Base-by-base conservation (phyloP, 176 grass and related monocot species). In the Oryza longistaminata region DNA sequence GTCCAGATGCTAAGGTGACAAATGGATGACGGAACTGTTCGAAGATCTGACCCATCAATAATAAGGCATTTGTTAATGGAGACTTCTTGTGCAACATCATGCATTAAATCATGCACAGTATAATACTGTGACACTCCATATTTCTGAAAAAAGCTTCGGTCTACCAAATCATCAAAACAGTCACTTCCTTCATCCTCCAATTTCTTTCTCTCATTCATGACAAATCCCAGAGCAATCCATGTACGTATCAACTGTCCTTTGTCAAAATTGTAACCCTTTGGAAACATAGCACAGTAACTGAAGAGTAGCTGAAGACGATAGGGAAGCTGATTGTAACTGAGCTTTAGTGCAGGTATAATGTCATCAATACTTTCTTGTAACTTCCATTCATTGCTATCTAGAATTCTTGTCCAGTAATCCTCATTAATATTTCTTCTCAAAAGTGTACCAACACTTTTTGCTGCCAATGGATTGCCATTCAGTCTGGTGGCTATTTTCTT, bases 81-180 rank as follows among this genome's bases (percentile, higher is more conserved):
- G 52, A 90, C 77, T 40, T 31, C 39, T 71, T 74, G 60, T 25
- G 88, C 91, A 14, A 85, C 49, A 31, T 87, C 91, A 74, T 88
- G 87, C 46, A 90, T 85, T 29, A 93, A 24, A 62, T 93, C 91
- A 90, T 93, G 91, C 46, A 93, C 14, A 58, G 50, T 14, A 34
- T 68, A 83, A 22, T 78, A 70, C 0, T 58, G 31, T 37, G 35
- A 37, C 35, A 6, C 35, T 22, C 3, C 62, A 25, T 66, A 12
- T 64, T 79, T 77, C 33, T 87, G 64, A n/a, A 90, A 90, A 5
- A 90, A 90, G 7, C 75, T 87, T 64, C 85, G 5, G n/a, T 84
- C 17, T 64, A 87, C 64, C 15, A 90, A 25, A 2, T 93, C 70
- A 82, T 77, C 55, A 62, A 89, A 74, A 42, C 40, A 74, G 26